phyloP scores from a whole-genome alignment of 208 protist genomes.

The Angomonas ambiguus region DNA sequence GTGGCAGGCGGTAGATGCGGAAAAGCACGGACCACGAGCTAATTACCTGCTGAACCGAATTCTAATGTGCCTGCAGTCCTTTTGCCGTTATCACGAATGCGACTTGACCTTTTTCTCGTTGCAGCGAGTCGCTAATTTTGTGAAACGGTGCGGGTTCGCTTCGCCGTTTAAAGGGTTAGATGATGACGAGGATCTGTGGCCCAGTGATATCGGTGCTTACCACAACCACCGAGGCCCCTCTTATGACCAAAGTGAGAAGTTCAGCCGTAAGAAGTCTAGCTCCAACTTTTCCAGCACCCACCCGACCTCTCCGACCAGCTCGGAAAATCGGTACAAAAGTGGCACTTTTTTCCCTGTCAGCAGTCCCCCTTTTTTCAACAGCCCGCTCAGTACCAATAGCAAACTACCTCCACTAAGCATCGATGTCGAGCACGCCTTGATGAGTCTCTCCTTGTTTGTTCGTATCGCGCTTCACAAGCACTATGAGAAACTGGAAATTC shows the following conservation, averaged over 20 bases:
- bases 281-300: not conserved
- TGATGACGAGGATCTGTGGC: constrained; percentile 13
- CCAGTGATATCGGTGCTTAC: constrained; percentile 19
- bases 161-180: constrained; percentile 11
- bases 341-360: not conserved
- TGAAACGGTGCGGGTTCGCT: constrained; percentile 25
- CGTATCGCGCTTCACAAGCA: not conserved
- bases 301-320: not conserved
- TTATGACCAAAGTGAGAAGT: not conserved
- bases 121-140: constrained; percentile 36
- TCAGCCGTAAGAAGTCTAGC: not conserved
- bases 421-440: not conserved
- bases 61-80: constrained; percentile 51
- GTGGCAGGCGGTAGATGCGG: constrained; percentile 7
- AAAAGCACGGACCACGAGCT: constrained; percentile 15
- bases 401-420: not conserved
- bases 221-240: not conserved
- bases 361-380: not conserved
- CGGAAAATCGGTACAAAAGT: not conserved
- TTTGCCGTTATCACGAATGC: constrained; percentile 51
- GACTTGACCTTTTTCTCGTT: constrained; percentile 45
- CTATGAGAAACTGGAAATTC: not conserved
- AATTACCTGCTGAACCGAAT: constrained; percentile 45
- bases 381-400: not conserved
- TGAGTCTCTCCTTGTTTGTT: not conserved